Percentiles rank a stretch among this genome's conserved stretches.
These are phyloP conservation scores for Cardiosporidium cionae DNA, from an alignment of 169 alveolate genomes.

Conservation along the genomic window DNA sequence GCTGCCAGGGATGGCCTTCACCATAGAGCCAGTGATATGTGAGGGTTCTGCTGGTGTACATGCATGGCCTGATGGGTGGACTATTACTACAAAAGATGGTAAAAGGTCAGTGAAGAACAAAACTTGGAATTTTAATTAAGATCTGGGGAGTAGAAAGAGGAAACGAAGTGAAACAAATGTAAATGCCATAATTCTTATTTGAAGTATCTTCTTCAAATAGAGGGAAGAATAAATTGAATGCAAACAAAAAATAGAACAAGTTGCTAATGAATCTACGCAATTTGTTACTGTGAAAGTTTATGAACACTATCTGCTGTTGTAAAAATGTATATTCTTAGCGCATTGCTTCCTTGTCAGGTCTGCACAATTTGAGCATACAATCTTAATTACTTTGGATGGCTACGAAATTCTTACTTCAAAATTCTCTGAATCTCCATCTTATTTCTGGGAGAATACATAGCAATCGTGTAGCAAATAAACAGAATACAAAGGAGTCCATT, in stretches of 20 bases:
- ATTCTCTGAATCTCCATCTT: slow-evolving; percentile 74
- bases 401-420: slow-evolving; percentile 90
- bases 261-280: no score
- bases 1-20: slow-evolving; percentile 64
- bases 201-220: no score
- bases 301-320: no score
- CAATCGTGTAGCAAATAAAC: no score
- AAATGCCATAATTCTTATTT: no score
- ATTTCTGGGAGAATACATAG: neutral
- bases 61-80: slow-evolving; percentile 73
- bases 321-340: neutral
- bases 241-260: no score
- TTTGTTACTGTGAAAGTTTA: no score
- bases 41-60: slow-evolving; percentile 27
- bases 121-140: no score
- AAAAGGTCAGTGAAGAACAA: slow-evolving; percentile 28
- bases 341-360: slow-evolving; percentile 48
- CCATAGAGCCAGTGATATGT: slow-evolving; percentile 60
- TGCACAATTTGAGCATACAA: slow-evolving; percentile 97
- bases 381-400: slow-evolving; percentile 85
- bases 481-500: no score
- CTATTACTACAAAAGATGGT: slow-evolving; percentile 55
- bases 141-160: no score
- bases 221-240: no score
- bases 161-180: no score